phyloP scores from a whole-genome alignment of 192 early-diverging fungal species.

The Anaeromyces robustus region DNA sequence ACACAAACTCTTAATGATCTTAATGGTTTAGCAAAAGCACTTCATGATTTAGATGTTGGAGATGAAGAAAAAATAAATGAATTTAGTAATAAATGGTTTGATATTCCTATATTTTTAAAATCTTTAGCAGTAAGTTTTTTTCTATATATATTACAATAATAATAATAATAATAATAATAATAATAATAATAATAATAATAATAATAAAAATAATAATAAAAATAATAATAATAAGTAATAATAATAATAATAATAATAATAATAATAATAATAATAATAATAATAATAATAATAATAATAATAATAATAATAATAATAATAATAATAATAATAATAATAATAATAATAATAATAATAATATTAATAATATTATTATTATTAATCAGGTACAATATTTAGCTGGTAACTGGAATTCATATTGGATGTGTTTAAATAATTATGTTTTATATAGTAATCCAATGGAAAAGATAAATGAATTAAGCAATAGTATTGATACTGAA shows the following conservation, averaged over 20 bases:
- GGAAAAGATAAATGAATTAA: background rate
- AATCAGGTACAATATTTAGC: background rate
- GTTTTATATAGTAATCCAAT: background rate
- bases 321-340: no score
- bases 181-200: no score
- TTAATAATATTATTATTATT: no score
- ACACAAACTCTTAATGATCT: background rate
- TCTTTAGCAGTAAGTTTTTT: background rate
- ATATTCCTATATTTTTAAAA: background rate
- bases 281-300: no score
- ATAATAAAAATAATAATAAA: no score
- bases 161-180: no score
- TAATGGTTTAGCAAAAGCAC: background rate
- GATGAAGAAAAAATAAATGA: background rate
- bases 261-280: no score
- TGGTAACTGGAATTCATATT: background rate
- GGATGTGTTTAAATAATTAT: background rate
- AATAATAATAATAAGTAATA: no score
- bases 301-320: no score
- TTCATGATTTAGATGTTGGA: background rate
- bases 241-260: no score
- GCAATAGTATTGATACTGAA: background rate
- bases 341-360: no score
- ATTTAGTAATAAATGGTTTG: background rate
- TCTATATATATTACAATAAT: no score